Evolutionary conservation across 1,284 basidiomycete genomes (phyloP).

Genomic region (Megacollybia platyphylla): DNA sequence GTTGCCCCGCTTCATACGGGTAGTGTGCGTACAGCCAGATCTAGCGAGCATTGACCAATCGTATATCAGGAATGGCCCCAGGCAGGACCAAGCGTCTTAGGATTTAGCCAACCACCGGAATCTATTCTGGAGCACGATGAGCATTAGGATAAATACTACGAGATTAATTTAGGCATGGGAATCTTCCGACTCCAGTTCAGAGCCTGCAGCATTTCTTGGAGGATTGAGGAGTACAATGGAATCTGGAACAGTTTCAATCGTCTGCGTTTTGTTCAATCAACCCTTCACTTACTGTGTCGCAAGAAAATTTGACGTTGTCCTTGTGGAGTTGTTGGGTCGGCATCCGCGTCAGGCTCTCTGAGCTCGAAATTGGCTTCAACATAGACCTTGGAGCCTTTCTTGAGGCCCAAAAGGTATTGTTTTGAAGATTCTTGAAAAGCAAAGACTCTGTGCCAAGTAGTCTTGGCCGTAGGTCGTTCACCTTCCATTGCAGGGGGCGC

Average conservation of each 20-base stretch:
- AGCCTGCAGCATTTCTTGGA: too few relatives aligned
- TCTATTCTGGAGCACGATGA: neutral
- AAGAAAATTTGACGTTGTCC: slow-evolving; percentile 73
- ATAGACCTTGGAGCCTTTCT: slow-evolving; percentile 60
- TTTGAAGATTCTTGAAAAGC: slow-evolving; percentile 51
- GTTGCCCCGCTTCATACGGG: too few relatives aligned
- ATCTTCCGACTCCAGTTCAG: too few relatives aligned
- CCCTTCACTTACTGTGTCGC: slow-evolving; percentile 42
- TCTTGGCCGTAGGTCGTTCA: slow-evolving; percentile 18
- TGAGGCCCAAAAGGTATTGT: slow-evolving; percentile 48
- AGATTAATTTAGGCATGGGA: too few relatives aligned
- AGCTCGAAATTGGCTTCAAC: slow-evolving; percentile 68
- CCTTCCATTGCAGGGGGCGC: slow-evolving; percentile 45
- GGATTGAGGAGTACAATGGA: too few relatives aligned
- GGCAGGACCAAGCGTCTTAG: neutral
- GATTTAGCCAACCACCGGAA: neutral
- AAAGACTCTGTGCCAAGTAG: slow-evolving; percentile 65
- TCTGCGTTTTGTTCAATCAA: neutral
- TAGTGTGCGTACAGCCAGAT: too few relatives aligned
- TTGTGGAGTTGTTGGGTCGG: slow-evolving; percentile 49
- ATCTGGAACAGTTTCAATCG: too few relatives aligned
- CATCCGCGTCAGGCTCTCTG: slow-evolving; percentile 49
- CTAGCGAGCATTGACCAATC: too few relatives aligned
- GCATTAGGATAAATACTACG: neutral
- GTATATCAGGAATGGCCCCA: too few relatives aligned